Conservation (phyloP, 768 basidiomycete species). For the Daedalea quercina region DNA sequence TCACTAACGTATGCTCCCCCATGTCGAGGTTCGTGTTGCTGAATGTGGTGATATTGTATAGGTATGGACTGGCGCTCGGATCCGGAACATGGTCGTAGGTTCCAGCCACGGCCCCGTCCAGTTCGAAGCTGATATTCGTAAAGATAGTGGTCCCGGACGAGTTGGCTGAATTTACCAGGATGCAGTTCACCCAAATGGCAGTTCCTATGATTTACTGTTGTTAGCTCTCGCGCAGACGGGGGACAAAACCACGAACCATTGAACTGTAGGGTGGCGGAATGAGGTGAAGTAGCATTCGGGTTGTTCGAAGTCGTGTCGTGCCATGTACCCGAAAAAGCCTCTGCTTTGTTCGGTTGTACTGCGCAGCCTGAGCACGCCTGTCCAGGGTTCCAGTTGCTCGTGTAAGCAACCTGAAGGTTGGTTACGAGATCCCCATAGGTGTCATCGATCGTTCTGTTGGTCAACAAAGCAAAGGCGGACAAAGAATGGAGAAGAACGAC, state of each 20-base stretch:
- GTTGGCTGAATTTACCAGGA: no score
- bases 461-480: background rate
- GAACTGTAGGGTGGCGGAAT: background rate
- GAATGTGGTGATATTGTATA: background rate
- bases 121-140: background rate
- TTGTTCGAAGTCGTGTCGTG: constrained; percentile 7
- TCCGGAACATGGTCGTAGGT: background rate
- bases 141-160: background rate
- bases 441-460: constrained; percentile 1
- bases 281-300: background rate
- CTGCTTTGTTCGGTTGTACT: constrained; percentile 1
- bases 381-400: constrained; percentile 4
- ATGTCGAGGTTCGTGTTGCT: background rate
- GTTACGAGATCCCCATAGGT: background rate
- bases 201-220: background rate
- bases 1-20: background rate
- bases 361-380: constrained; percentile 7
- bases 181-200: no score
- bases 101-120: background rate
- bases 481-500: background rate
- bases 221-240: background rate
- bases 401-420: background rate
- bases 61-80: background rate
- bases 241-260: background rate
- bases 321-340: constrained; percentile 7